A percentile compares a stretch with the other conserved stretches of the same genome.
Evolutionary conservation across 169 alveolate genomes (phyloP).

Genomic region (Eimeria falciformis): DNA sequence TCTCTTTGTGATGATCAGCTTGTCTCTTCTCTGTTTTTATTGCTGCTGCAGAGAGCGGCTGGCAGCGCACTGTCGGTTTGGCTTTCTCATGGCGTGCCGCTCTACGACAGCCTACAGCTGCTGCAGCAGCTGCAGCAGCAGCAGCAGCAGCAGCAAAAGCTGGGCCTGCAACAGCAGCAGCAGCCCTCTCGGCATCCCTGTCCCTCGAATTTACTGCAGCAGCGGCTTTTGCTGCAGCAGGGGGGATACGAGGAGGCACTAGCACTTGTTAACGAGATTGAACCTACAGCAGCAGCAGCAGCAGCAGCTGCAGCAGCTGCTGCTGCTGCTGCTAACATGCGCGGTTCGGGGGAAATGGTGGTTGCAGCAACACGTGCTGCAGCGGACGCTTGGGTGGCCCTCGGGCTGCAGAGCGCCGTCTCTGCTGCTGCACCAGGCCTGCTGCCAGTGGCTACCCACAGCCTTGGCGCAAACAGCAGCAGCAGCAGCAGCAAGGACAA

Average conservation of each 20-base stretch:
- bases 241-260: slow-evolving; percentile 72
- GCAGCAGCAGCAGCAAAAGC: not conserved
- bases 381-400: slow-evolving; percentile 39
- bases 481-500: slow-evolving; percentile 15
- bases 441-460: slow-evolving; percentile 61
- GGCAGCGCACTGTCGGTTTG: slow-evolving; percentile 28
- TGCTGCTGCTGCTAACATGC: slow-evolving; percentile 25
- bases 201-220: slow-evolving; percentile 44
- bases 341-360: slow-evolving; percentile 22
- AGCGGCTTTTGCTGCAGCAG: slow-evolving; percentile 67
- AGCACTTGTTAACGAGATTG: slow-evolving; percentile 38
- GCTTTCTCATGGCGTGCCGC: slow-evolving; percentile 50
- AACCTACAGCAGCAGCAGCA: slow-evolving; percentile 68
- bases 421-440: slow-evolving; percentile 57
- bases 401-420: slow-evolving; percentile 48
- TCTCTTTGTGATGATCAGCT: not conserved
- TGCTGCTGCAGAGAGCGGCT: slow-evolving; percentile 40
- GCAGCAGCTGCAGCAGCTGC: slow-evolving; percentile 67
- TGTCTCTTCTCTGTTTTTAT: not conserved
- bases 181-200: not conserved
- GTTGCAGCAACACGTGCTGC: slow-evolving; percentile 30
- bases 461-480: slow-evolving; percentile 16
- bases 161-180: not conserved
- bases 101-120: slow-evolving; percentile 56
- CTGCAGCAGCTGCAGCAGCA: slow-evolving; percentile 33